Evolutionary conservation across 345 rosid genomes (phyloP), one percentile per base, ranked within the genome.

Genomic region (Populus pruinosa): DNA sequence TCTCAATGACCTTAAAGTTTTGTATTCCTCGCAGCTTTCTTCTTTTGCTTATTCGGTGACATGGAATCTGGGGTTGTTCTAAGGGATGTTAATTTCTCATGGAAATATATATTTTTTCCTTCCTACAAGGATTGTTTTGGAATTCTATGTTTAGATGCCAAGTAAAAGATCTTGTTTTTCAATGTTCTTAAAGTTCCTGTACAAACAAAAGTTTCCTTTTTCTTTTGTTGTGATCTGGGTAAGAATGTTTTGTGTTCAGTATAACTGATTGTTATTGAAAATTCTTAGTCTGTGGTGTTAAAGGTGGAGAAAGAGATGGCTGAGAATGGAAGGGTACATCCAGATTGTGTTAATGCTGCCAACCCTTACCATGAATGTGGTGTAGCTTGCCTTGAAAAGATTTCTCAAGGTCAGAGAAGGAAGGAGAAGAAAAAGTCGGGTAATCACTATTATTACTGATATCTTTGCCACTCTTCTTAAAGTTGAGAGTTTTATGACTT

Each of bases 321-420:
- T 44, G 71, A 74, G 35, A 66, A 71, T 67, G 85, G 82, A 49
- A 78, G 82, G 43, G 82, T 78, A 2, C 85, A 82, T 67, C 82
- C 85, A 5, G 74, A 67, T 6, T 82, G 85, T 31, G 71, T 47
- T 33, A 82, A 82, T 78, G 77, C 82, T 59, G 13, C 70, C 3
- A 82, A 82, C 69, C 85, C 85, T 5, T 82, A 82, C n/a, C 85
- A 82, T 71, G 85, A 82, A 71, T 82, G 85, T n/a, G 82, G 82
- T 53, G 82, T 71, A 11, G 69, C 76, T 67, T 82, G 85, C 74
- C 76, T 82, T 17, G 82, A 82, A 72, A 82, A 71, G 38, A 71
- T 82, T 39, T 18, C 82, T 5, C 50, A 71, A 1, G 82, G 85
- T 16, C 64, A 74, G 12, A 70, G 73, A 14, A 53, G 70, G 43